Conservation (phyloP, 2,329 filamentous ascomycete genomes). For the Fusarium nanum region DNA sequence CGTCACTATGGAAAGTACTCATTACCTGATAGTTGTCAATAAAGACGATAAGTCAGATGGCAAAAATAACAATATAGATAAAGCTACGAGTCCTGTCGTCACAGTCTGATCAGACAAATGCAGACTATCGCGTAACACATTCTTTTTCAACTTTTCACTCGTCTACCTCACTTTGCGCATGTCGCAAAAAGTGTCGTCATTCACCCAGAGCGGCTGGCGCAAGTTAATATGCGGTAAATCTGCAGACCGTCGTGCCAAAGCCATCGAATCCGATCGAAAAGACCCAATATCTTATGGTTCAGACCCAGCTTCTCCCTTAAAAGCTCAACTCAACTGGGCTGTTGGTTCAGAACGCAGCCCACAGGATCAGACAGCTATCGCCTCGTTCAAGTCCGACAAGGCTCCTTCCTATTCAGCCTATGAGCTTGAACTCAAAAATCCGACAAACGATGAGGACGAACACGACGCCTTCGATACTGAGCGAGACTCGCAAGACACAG, state of each 20-base stretch:
- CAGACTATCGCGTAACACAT: too few species aligned
- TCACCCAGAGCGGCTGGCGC: background rate
- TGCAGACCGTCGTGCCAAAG: background rate
- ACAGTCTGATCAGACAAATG: too few species aligned
- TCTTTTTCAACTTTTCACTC: too few species aligned
- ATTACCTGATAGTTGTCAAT: accelerated
- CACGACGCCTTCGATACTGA: background rate
- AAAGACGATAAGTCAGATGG: background rate
- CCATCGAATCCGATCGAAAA: background rate
- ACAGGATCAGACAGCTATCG: background rate
- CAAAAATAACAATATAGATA: too few species aligned
- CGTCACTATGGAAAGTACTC: accelerated
- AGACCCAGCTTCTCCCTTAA: background rate
- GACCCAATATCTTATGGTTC: background rate
- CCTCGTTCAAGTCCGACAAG: background rate
- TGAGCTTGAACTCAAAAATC: background rate
- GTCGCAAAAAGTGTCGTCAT: background rate
- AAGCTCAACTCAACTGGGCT: background rate
- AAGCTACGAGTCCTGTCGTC: too few species aligned
- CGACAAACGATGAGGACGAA: background rate
- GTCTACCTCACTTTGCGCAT: too few species aligned
- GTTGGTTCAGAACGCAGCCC: background rate
- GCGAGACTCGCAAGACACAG: background rate
- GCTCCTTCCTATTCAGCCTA: background rate
- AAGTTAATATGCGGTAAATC: background rate